Evolutionary conservation across 495 filamentous ascomycete species (phyloP), one percentile per base, ranked within the genome.

Genomic region (Niebla homalea): DNA sequence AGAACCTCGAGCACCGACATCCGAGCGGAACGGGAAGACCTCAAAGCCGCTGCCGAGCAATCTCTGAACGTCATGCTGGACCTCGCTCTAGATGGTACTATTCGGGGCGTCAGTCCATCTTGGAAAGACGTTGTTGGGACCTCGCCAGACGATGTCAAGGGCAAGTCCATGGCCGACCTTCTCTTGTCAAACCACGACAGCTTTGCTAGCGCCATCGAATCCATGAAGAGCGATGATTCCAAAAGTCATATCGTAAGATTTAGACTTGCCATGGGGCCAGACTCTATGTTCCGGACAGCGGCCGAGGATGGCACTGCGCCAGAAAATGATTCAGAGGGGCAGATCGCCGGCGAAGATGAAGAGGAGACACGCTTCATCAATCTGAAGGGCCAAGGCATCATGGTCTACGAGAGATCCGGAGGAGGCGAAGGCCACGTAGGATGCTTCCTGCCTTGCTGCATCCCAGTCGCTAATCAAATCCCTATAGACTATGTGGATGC

Each of bases 401-500:
- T 97, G 83, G 85, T 96, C 7, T 96, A 92, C 64, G 90, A 96
- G 62, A 80, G 86, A 46, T 79, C 85, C 11, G 83, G 87, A 37
- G 86, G 88, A 46, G 84, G 81, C 41, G 81, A 87, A 55, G 92
- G 87, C 58, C 90, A 97, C 72, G 89, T 94, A 75, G 67, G 88
- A 75, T 52, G 19, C 39, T 21, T 16, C 11, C 29, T 4, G 16
- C 23, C 36, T 29, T 35, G 19, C 23, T 20, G 21, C 23, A 18
- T 23, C 10, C 8, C 42, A 29, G 11, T 40, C 39, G 22, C 5
- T 22, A 26, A 26, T 16, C 41, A 10, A 32, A 23, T 1, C 43
- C 22, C 5, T 15, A 43, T 58, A 96, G 89, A 94, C 89, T 36
- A 98, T 98, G 92, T 98, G 92, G 92, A 97, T 97, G 87, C 77